Percentiles rank a stretch among this genome's conserved stretches.
Conservation (phyloP, 2,329 filamentous ascomycete genomes). For the Cladosporium phlei region DNA sequence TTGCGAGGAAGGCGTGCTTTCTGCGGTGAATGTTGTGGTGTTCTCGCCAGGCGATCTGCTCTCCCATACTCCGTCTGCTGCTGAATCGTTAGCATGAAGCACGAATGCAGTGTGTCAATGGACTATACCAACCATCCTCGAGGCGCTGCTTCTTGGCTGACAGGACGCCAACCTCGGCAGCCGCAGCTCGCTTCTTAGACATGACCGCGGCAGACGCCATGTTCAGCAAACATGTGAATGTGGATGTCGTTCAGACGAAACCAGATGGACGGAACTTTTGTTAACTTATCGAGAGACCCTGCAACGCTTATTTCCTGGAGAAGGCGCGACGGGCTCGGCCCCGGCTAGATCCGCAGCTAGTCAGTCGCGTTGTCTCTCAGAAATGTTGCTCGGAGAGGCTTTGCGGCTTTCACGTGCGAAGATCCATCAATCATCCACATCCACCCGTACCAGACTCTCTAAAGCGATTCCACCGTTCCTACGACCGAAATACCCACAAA, state of each 20-base stretch:
- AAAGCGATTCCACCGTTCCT: neutral
- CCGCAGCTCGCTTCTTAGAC: slow-evolving; percentile 9
- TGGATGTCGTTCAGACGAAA: neutral
- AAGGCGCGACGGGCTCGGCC: neutral
- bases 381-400: slow-evolving; percentile 10
- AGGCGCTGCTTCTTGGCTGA: slow-evolving; percentile 11
- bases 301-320: slow-evolving; percentile 3
- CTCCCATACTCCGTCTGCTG: slow-evolving; percentile 1
- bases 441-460: neutral
- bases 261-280: slow-evolving; percentile 7
- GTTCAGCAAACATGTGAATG: neutral
- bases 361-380: slow-evolving; percentile 6
- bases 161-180: neutral
- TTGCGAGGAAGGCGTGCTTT: slow-evolving; percentile 3
- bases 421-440: neutral
- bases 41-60: slow-evolving; percentile 3
- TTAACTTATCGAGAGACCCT: slow-evolving; percentile 2
- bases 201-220: slow-evolving; percentile 12
- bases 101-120: neutral
- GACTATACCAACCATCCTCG: neutral
- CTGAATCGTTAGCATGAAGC: neutral
- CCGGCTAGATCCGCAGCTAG: slow-evolving; percentile 1
- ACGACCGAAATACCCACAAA: no score
- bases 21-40: neutral
- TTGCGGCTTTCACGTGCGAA: slow-evolving; percentile 12